Evolutionary conservation across 345 rosid genomes (phyloP), one percentile per base, ranked within the genome.

Genomic region (Brassica cretica): DNA sequence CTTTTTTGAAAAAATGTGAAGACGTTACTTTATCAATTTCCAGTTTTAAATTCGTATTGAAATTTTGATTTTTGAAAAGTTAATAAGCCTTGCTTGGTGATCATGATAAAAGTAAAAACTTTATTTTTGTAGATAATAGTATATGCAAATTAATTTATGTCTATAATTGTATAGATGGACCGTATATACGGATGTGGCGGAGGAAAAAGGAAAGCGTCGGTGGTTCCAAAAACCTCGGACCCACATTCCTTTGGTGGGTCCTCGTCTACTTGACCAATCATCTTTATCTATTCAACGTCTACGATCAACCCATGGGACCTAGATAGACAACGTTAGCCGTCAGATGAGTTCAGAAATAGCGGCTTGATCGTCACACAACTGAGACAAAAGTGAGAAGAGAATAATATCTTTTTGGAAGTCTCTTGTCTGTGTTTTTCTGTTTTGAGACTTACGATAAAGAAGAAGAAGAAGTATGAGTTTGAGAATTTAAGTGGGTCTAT

Each of bases 381-480:
- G 86, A 68, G 87, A 84, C 88, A 75, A 81, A 77, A 65, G 80
- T 73, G 65, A 25, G n/a, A 51, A 35, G 72, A 76, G 76, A 78
- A 66, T 30, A 70, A 61, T 53, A 80, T 80, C 21, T 79, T 80
- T 80, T 64, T 74, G 56, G 55, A 56, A 80, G 82, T 79, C 70
- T 51, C 66, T 70, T 68, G 56, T 74, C 62, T 76, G 65, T 16
- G 32, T 68, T 6, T 46, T 46, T 64, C 53, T 60, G 84, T 81
- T 85, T 81, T 76, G 82, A 73, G 88, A 86, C 73, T 90, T 76
- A 71, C 92, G 88, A 92, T 85, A 89, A 93, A 91, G 92, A 80
- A 71, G 66, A 63, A 60, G 69, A 60, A 58, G 62, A 44, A 14
- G 56, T n/a, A 71, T 21, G 75, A 19, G 68, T 49, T 64, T 44